Base-by-base conservation (phyloP, 148 eudicot genomes). In the Silene uniflora region DNA sequence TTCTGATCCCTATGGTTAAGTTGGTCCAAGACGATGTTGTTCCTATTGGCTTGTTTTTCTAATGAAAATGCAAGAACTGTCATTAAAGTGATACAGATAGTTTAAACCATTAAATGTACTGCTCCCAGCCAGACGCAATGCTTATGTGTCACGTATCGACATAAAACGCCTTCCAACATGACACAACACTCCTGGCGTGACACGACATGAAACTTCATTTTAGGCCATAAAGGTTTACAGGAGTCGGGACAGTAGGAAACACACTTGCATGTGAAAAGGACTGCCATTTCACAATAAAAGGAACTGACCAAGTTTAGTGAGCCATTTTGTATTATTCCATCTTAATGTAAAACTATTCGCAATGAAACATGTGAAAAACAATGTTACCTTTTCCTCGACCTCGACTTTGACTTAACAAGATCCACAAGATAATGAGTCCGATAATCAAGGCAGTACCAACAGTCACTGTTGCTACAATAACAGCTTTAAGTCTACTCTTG, bases 1-100 rank as follows among this genome's bases (percentile, higher is more conserved):
- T 55, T 72, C n/a, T 17, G 63, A 27, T 72, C 49, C 73, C 60
- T 49, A 47, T 24, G 32, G n/a, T 70, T 70, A 49, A 70, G 73
- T 32, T 47, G 59, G n/a, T 70, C 73, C 32, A 70, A 12, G 29
- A 70, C 23, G 39, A 70, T 49, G 39, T 44, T 19, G 21, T 24
- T 70, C 73, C 18, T 19, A 49, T 18, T 70, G 19, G 73, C 73
- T 49, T 14, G 60, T 70, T 70, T 52, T 52, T 70, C 73, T 49
- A 58, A 10, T 70, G n/a, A 49, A 14, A 3, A 6, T 47, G 60
- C 18, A 49, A 12, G 10, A 9, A 1, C 23, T 23, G 59, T 47
- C 52, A 22, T 5, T 0, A 22, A 14, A 47, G 55, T 49, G 55
- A 49, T 11, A 49, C 12, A 5, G 39, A 35, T 35, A 35, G 39